Evolutionary conservation across 192 early-diverging fungal species (phyloP), one percentile per base, ranked within the genome.

Genomic region (Rhizophagus prolifer): DNA sequence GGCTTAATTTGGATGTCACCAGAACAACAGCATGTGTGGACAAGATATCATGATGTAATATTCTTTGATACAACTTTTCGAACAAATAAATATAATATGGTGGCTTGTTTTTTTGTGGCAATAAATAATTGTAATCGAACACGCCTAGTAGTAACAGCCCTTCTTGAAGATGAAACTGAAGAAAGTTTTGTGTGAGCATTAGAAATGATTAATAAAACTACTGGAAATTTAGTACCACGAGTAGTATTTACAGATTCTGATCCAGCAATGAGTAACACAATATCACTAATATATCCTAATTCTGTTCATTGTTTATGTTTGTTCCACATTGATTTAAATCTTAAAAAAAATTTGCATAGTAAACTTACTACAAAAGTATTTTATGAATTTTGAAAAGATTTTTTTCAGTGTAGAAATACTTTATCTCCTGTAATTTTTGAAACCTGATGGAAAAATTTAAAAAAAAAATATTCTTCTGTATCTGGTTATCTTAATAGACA

Each of bases 31-130:
- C 34, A 44, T 19, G 10, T 46, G 2, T 69, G 44, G 21, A n/a
- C 67, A 44, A 38, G 67, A 25, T 69, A 23, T 19, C 44, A 69
- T 25, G 67, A 69, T 69, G 21, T 69, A 9, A 46, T 69, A 19
- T 38, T 69, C 21, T 69, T 69, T 69, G 36, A 69, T 38, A 69
- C 34, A n/a, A 69, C 67, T 21, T 69, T 6, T 1, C 23, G 3
- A 31, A 69, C 67, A 13, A 69, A 69, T 16, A 38, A 26, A 46
- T 69, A 44, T 14, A 44, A 38, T 14, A 69, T 69, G 19, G 19
- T 34, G 14, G 28, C 16, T 69, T 21, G 67, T 36, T 69, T 38
- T 69, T 31, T 21, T 36, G 19, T 19, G 0, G 41, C 13, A 44
- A 23, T 26, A 44, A 10, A 69, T 23, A 69, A 19, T 23, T 69